Base-by-base conservation (phyloP, 2,329 filamentous ascomycete species). In the Beauveria brongniartii region DNA sequence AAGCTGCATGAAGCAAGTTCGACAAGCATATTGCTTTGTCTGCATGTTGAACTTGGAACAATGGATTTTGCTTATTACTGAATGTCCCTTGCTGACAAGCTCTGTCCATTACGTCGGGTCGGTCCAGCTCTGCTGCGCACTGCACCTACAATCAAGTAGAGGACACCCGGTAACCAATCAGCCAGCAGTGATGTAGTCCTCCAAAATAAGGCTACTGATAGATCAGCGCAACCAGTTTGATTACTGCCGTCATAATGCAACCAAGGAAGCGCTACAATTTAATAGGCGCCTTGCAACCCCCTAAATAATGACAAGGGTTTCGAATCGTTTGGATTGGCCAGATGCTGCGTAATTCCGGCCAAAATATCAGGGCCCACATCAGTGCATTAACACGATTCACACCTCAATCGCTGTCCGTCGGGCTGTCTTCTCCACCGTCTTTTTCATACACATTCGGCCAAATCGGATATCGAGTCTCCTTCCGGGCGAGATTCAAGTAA, bases 1-100 rank as follows among this genome's bases (percentile, higher is more conserved):
- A 46, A 41, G 37, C 40, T 54, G 57, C 48, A 59, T 59, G 57
- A 59, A 59, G 53, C 57, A 54, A 59, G 50, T 46, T 59, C 48
- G 40, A 59, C 57, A 59, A 41, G 41, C 41, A 47, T 47, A 43
- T 47, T 52, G 40, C 48, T 53, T 46, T 59, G 37, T n/a, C 30
- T 12, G 10, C 22, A 18, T 30, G 44, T 50, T 47, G 53, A 48
- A 56, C 41, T 30, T 37, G 10, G 24, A 6, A 59, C 20, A 24
- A 20, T 47, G 24, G 7, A 26, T 9, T 30, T 22, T 9, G 16
- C 16, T 6, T 44, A 18, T 20, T 9, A n/a, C 24, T 20, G 10
- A 12, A 20, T 55, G 4, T 44, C 28, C 20, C n/a, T 34, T 40
- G 50, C 28, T 54, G 37, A 14, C 37, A 37, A 37, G 44, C 24